Conservation (phyloP, 495 filamentous ascomycete genomes). For the Gamarada debralockiae region DNA sequence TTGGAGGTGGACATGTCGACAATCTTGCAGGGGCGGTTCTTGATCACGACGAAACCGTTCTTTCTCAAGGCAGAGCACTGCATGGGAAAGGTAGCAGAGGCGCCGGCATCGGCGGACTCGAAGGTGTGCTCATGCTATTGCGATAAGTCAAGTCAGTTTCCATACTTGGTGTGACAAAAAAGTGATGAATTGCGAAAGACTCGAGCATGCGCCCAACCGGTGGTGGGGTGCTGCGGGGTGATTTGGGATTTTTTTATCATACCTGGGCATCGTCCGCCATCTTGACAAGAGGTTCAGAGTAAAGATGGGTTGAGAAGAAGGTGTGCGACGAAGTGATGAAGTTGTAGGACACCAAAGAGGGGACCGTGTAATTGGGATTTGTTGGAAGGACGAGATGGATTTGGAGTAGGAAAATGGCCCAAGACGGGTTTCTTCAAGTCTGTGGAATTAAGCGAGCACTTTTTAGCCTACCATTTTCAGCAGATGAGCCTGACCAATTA, state of each 20-base stretch:
- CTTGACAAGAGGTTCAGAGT: slow-evolving; percentile 35
- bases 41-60: slow-evolving; percentile 97
- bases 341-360: slow-evolving; percentile 12
- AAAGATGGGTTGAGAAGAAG: slow-evolving; percentile 27
- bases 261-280: slow-evolving; percentile 63
- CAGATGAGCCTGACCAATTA: no score
- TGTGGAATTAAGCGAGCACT: no score
- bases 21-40: slow-evolving; percentile 98
- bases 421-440: no score
- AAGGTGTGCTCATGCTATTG: slow-evolving; percentile 86
- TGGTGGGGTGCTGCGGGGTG: slow-evolving; percentile 29
- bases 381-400: slow-evolving; percentile 6
- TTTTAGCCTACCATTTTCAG: no score
- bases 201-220: slow-evolving; percentile 22
- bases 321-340: slow-evolving; percentile 15
- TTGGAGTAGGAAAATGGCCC: slow-evolving; percentile 14
- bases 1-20: slow-evolving; percentile 99
- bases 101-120: slow-evolving; percentile 87
- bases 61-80: slow-evolving; percentile 99
- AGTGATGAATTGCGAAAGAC: slow-evolving; percentile 2
- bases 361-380: neutral
- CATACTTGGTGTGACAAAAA: neutral
- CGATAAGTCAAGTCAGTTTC: neutral
- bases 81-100: slow-evolving; percentile 91
- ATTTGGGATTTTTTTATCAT: slow-evolving; percentile 35